Evolutionary conservation across 192 early-diverging fungal species (phyloP), one percentile per base, ranked within the genome.

Genomic region (Backusella morwellensis): DNA sequence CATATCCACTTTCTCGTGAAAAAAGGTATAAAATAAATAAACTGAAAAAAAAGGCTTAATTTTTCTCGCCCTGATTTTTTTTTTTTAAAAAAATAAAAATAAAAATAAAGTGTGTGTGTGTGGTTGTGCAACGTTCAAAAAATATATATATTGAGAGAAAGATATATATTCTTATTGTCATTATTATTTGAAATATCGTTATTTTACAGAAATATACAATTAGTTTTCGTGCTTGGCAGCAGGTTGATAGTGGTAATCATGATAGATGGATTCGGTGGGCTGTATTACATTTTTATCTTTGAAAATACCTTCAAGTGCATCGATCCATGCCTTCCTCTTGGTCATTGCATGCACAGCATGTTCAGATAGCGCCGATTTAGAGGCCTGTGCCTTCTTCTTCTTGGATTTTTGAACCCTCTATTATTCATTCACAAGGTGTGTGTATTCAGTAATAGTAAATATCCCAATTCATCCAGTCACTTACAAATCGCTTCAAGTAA

Each of bases 401-500:
- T 90, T 89, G 47, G 90, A 89, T 75, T 91, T 92, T 82, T 87
- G 88, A 70, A 81, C 85, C 29, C 90, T 83, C 84, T 85, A 78
- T 19, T 40, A 12, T 9, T 11, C 6, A 19, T 66, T 35, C 6
- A 35, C 42, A 11, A 1, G 34, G n/a, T 12, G 29, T 59, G 9
- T 9, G 11, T 40, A 11, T 40, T 40, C 6, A 44, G 4, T 44
- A 44, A 17, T 17, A 44, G 2, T 6, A 44, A 44, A 44, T 40
- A 40, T 73, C 2, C 41, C 4, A 21, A 41, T 32, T 32, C 32
- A 63, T n/a, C 8, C n/a, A 21, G 21, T n/a, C 12, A 88, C 89
- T 76, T 85, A 95, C 93, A 85, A 95, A 93, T 69, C 96, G 88
- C 82, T 95, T 95, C 29, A 92, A 80, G 76, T 95, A 98, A 78